phyloP scores from a whole-genome alignment of 768 basidiomycete species.

The Cystofilobasidium capitatum region DNA sequence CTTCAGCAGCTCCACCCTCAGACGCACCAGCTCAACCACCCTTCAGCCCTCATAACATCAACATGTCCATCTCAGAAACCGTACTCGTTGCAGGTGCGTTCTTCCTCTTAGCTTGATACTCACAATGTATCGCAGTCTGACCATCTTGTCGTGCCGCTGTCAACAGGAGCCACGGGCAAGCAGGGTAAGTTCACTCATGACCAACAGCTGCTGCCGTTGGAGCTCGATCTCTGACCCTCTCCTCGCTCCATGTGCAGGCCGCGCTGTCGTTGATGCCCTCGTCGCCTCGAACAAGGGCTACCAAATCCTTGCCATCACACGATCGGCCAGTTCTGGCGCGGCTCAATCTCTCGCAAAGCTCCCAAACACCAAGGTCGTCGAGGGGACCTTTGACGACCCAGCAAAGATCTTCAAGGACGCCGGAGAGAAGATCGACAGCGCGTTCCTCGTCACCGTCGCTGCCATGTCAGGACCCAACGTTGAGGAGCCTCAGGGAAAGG shows the following conservation, averaged over 20 bases:
- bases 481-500: not conserved
- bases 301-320: slow-evolving; percentile 26
- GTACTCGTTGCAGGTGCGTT: no score
- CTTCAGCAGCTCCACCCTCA: no score
- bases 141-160: no score
- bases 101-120: no score
- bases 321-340: slow-evolving; percentile 16
- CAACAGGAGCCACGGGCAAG: not conserved
- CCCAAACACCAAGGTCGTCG: slow-evolving; percentile 19
- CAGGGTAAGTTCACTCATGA: not conserved
- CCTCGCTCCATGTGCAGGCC: not conserved
- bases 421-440: slow-evolving; percentile 16
- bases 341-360: slow-evolving; percentile 20
- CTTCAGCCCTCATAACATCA: no score
- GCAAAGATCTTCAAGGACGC: slow-evolving; percentile 21
- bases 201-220: no score
- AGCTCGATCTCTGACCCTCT: not conserved
- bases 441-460: slow-evolving; percentile 5
- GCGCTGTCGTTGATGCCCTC: slow-evolving; percentile 11
- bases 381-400: slow-evolving; percentile 22
- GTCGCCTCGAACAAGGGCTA: not conserved
- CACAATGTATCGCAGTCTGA: no score
- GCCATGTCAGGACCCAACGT: not conserved
- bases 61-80: no score
- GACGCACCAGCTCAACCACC: no score